These are phyloP conservation scores for Phaeolepiota aurea DNA, from an alignment of 768 basidiomycete genomes.

Conservation along the genomic window DNA sequence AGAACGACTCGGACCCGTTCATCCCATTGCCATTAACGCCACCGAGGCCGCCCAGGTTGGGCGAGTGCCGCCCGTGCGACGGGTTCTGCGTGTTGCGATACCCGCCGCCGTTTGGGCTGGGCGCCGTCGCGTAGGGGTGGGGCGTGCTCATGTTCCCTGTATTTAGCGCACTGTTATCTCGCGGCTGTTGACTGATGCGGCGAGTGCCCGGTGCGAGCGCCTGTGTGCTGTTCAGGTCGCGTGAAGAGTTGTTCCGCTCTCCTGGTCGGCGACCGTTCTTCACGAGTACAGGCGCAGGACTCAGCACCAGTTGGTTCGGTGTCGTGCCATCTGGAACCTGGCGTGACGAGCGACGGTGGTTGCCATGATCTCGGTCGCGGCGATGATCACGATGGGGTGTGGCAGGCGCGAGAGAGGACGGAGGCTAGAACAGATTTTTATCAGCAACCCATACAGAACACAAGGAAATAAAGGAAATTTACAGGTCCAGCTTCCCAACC, in stretches of 20 bases:
- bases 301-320: conserved; percentile 54
- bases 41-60: conserved; percentile 11
- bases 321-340: conserved; percentile 48
- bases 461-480: conserved; percentile 10
- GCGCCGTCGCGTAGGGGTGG: conserved; percentile 69
- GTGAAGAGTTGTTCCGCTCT: conserved; percentile 38
- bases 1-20: conserved; percentile 60
- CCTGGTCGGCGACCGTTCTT: conserved; percentile 47
- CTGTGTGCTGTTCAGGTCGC: conserved; percentile 59
- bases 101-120: conserved; percentile 37
- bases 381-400: conserved; percentile 52
- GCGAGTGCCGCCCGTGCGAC: conserved; percentile 52
- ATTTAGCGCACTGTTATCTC: conserved; percentile 28
- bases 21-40: conserved; percentile 26
- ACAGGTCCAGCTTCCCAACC: conserved; percentile 84
- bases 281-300: conserved; percentile 59
- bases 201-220: conserved; percentile 59
- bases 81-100: conserved; percentile 36
- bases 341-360: conserved; percentile 40
- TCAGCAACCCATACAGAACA: background rate
- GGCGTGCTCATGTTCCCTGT: conserved; percentile 39
- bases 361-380: conserved; percentile 46
- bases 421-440: background rate
- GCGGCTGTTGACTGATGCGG: conserved; percentile 58
- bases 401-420: conserved; percentile 23